These are phyloP conservation scores for Bisporella sp. DNA, from an alignment of 2,329 filamentous ascomycete species.

Conservation along the genomic window DNA sequence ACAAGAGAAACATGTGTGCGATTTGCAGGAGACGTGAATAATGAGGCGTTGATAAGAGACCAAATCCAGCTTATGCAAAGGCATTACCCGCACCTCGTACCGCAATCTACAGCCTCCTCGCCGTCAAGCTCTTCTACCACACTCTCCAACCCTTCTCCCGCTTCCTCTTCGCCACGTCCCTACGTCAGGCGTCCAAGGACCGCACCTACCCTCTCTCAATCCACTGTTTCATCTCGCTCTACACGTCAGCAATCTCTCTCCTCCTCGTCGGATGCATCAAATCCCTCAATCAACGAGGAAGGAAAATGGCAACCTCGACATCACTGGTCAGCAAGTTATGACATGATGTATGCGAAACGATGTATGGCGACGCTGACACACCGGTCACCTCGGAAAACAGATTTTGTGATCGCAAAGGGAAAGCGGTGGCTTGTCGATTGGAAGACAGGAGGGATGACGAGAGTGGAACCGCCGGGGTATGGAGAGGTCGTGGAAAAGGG, in stretches of 20 bases:
- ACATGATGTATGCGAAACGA: conserved; percentile 52
- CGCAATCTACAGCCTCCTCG: not conserved
- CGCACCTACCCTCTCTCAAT: conserved; percentile 6
- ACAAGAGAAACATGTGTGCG: not conserved
- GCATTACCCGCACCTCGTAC: not conserved
- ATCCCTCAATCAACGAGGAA: conserved; percentile 19
- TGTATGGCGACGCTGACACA: conserved; percentile 53
- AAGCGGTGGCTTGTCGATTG: conserved; percentile 55
- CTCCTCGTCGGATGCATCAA: conserved; percentile 4
- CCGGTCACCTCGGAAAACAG: conserved; percentile 49
- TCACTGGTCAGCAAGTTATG: conserved; percentile 47
- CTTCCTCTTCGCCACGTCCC: not conserved
- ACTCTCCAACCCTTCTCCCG: not conserved
- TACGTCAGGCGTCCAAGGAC: not conserved
- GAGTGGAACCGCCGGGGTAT: conserved; percentile 47
- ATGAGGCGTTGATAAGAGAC: conserved; percentile 13
- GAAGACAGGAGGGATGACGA: conserved; percentile 47
- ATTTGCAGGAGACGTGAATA: not conserved
- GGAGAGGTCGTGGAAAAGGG: conserved; percentile 30
- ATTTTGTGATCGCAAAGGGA: conserved; percentile 49
- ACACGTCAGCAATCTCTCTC: not conserved
- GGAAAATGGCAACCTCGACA: conserved; percentile 52
- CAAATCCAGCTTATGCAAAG: conserved; percentile 17
- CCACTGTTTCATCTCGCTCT: not conserved
- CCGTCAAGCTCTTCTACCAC: not conserved